Conservation (phyloP, 2,329 filamentous ascomycete species). For the Venturia asperata region DNA sequence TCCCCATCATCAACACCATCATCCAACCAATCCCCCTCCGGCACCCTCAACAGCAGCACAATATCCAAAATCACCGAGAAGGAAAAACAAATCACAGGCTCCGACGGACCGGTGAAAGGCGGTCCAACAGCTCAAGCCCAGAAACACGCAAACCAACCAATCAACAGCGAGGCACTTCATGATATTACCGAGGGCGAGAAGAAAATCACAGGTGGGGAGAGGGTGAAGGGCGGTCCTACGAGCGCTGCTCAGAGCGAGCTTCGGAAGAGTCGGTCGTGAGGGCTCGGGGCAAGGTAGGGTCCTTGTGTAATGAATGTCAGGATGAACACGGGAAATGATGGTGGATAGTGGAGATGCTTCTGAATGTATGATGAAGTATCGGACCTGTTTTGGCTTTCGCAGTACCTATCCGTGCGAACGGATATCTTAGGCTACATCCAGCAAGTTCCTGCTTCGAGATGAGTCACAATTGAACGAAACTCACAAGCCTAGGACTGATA, state of each 20-base stretch:
- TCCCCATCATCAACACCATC: not conserved
- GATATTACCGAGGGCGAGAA: conserved; percentile 29
- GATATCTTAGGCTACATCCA: too few relatives aligned
- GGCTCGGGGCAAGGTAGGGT: too few relatives aligned
- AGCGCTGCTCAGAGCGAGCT: conserved; percentile 28
- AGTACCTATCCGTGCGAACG: too few relatives aligned
- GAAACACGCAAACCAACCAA: conserved; percentile 27
- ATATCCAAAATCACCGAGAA: conserved; percentile 28
- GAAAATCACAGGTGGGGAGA: conserved; percentile 29
- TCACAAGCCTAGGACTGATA: too few relatives aligned
- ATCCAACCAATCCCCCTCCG: conserved; percentile 21
- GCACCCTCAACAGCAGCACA: conserved; percentile 26
- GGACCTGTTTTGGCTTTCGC: too few relatives aligned
- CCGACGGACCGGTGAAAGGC: conserved; percentile 23
- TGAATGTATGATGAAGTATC: too few relatives aligned
- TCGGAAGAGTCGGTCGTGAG: conserved; percentile 25
- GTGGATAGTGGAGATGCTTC: too few relatives aligned
- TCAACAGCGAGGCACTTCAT: conserved; percentile 28
- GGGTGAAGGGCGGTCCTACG: conserved; percentile 29
- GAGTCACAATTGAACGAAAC: too few relatives aligned
- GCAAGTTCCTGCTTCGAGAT: too few relatives aligned
- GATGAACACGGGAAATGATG: too few relatives aligned
- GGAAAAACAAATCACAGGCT: conserved; percentile 28
- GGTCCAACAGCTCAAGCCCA: conserved; percentile 30
- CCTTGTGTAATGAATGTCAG: too few relatives aligned